Base-by-base conservation (phyloP, 2,329 filamentous ascomycete species). In the Cyanodermella asteris region DNA sequence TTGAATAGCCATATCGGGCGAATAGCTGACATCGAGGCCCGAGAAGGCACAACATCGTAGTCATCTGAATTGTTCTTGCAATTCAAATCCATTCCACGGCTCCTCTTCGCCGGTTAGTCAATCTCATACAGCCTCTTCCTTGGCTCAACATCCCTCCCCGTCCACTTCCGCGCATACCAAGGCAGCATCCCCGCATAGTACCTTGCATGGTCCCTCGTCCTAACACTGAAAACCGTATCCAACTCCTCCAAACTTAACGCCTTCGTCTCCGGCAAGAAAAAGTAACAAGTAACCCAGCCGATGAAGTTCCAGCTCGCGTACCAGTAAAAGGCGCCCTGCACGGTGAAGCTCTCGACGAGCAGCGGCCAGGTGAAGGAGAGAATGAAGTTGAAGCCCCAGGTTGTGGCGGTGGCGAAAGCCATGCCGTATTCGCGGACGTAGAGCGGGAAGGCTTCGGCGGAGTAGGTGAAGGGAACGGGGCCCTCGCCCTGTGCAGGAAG, bases 401-500 rank as follows among this genome's bases (percentile, higher is more conserved):
- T 61, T 23, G 57, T 63, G 0, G 60, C 57, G 0, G 59, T 64
- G 0, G 53, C 61, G 30, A 50, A 56, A 4, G 61, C 61, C 65
- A 71, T 71, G 20, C 64, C 65, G 24, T 67, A 51, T 3, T 62
- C 55, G 10, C 67, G 61, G 20, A 71, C 59, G 32, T 70, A 68
- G 3, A 71, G 47, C 4, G 67, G 67, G 37, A 71, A 72, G 2
- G 64, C 67, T 41, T 73, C 68, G 12, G 68, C 67, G 0, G 64
- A 69, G 40, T 72, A 73, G 1, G 64, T 71, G 37, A 72, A 72
- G 0, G 68, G 66, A 0, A 72, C 66, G 0, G 62, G 61, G 0
- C 68, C 68, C 38, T 67, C 66, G 18, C 68, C 68, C n/a, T n/a
- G n/a, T n/a, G n/a, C n/a, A n/a, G n/a, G n/a, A n/a, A n/a, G n/a